Percentiles rank a stretch among this genome's conserved stretches.
phyloP scores from a whole-genome alignment of 225 moss, liverwort and hornwort genomes.

The Sphagnum contortum region DNA sequence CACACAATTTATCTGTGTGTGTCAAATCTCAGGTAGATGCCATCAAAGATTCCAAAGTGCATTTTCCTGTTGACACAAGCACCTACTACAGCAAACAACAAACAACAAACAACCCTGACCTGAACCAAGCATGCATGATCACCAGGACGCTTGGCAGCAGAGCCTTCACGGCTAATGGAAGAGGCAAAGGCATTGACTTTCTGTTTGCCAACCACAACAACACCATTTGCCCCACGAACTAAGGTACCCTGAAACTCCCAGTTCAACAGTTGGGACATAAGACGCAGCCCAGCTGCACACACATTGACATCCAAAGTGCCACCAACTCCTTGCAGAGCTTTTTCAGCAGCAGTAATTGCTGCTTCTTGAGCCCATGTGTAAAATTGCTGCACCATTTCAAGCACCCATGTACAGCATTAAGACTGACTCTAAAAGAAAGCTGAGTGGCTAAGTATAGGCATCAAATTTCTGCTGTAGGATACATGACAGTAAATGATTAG shows the following conservation, averaged over 20 bases:
- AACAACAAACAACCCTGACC: conserved; percentile 28
- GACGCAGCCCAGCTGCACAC: conserved; percentile 84
- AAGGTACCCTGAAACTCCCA: conserved; percentile 98
- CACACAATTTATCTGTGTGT: too few species aligned
- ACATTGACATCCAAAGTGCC: conserved; percentile 71
- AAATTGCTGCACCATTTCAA: conserved; percentile 57
- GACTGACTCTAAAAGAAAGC: too few species aligned
- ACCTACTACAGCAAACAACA: too few species aligned
- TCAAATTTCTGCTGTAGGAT: too few species aligned
- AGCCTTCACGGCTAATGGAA: conserved; percentile 65
- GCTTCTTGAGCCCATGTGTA: conserved; percentile 97
- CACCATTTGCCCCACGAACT: conserved; percentile 74
- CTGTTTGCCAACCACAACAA: conserved; percentile 71
- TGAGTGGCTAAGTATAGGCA: too few species aligned
- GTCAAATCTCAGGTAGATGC: too few species aligned
- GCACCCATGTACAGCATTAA: neutral
- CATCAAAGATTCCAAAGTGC: too few species aligned
- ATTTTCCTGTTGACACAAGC: too few species aligned
- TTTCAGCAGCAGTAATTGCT: conserved; percentile 82
- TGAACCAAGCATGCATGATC: conserved; percentile 85
- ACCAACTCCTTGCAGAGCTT: conserved; percentile 73
- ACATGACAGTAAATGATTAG: too few species aligned
- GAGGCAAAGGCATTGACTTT: conserved; percentile 90
- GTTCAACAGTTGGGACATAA: conserved; percentile 92
- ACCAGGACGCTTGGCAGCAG: conserved; percentile 60